Percentiles rank a stretch among this genome's conserved stretches.
phyloP scores from a whole-genome alignment of 2,329 filamentous ascomycete species.

The Ophiostoma pallidulum region DNA sequence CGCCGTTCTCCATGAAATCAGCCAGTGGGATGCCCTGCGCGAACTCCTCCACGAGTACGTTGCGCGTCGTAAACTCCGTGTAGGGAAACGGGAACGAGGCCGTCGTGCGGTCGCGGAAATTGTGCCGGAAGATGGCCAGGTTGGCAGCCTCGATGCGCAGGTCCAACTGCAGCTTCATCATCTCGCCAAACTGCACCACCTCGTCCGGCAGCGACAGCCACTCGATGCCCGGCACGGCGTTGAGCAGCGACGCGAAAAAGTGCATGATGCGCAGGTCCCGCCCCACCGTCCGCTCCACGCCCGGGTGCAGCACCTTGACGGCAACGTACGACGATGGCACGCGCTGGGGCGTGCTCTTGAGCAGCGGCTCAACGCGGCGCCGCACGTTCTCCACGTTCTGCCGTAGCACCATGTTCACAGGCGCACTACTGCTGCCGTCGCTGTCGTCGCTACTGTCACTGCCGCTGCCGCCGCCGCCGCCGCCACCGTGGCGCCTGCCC shows the following conservation, averaged over 20 bases:
- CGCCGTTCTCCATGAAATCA: slow-evolving; percentile 83
- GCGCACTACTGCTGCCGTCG: background rate
- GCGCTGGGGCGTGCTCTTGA: slow-evolving; percentile 77
- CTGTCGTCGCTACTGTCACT: background rate
- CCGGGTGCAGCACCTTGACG: slow-evolving; percentile 89
- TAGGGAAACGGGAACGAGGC: slow-evolving; percentile 98
- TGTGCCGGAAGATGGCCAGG: slow-evolving; percentile 73
- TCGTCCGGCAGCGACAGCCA: slow-evolving; percentile 96
- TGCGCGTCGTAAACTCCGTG: slow-evolving; percentile 80
- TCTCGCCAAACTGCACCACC: slow-evolving; percentile 86
- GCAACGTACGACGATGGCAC: slow-evolving; percentile 90
- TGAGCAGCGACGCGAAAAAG: slow-evolving; percentile 78
- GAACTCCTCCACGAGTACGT: slow-evolving; percentile 91
- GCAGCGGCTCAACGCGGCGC: slow-evolving; percentile 72
- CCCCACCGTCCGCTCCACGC: slow-evolving; percentile 81
- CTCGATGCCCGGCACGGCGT: slow-evolving; percentile 85
- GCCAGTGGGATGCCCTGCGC: slow-evolving; percentile 87
- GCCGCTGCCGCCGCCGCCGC: background rate
- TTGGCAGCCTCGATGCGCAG: slow-evolving; percentile 92
- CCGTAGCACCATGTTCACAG: no score
- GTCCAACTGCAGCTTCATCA: slow-evolving; percentile 98
- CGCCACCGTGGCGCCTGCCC: no score
- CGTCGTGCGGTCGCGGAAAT: slow-evolving; percentile 81
- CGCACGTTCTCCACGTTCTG: slow-evolving; percentile 52
- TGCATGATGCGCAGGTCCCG: slow-evolving; percentile 89